Evolutionary conservation across 768 basidiomycete species (phyloP).

Genomic region (Asterophora parasitica): DNA sequence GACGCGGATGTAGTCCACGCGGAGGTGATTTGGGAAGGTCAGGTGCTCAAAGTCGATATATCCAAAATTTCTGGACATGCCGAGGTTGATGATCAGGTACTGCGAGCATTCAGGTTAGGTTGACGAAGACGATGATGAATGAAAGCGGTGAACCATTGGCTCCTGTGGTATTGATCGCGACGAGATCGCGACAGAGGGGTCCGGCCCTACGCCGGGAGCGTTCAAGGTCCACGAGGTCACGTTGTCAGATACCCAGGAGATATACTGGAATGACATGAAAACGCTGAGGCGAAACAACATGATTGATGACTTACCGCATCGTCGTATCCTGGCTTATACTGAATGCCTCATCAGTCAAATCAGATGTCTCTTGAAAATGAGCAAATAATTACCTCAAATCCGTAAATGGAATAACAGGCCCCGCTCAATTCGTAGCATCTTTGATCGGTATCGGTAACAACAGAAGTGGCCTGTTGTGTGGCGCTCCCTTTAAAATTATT

Average conservation of each 20-base stretch:
- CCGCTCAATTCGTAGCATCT: constrained; percentile 57
- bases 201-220: constrained; percentile 58
- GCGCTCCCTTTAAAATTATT: constrained; percentile 67
- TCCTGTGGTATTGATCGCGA: constrained; percentile 67
- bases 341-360: neutral
- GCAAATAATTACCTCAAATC: constrained; percentile 54
- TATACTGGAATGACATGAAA: constrained; percentile 43
- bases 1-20: constrained; percentile 50
- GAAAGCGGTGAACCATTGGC: constrained; percentile 63
- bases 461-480: constrained; percentile 75
- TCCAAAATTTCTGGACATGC: constrained; percentile 77
- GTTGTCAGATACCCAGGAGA: constrained; percentile 73
- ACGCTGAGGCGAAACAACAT: neutral
- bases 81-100: constrained; percentile 79
- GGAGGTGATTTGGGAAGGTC: constrained; percentile 51
- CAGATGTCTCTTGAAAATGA: neutral
- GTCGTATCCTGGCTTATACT: constrained; percentile 52
- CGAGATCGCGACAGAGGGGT: constrained; percentile 53
- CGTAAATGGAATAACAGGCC: constrained; percentile 66
- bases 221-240: constrained; percentile 69
- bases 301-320: constrained; percentile 39
- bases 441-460: constrained; percentile 62
- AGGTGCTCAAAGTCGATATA: constrained; percentile 60
- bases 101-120: constrained; percentile 27
- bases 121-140: constrained; percentile 11